A percentile compares a stretch with the other conserved stretches of the same genome.
Evolutionary conservation across 192 early-diverging fungal species (phyloP).

Genomic region (Mortierella hygrophila): DNA sequence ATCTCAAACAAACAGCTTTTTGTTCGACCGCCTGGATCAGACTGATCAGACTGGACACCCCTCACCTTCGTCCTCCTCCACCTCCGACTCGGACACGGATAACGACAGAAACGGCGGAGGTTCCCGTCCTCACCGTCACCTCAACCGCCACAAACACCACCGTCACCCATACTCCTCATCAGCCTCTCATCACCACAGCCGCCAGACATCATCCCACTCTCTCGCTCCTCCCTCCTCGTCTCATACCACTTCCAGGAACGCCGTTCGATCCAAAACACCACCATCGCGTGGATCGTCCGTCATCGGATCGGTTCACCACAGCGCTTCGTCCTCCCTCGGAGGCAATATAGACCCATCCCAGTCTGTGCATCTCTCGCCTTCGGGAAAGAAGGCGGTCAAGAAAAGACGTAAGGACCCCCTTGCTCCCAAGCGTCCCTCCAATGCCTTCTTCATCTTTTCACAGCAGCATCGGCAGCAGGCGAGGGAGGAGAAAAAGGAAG

Average conservation of each 20-base stretch:
- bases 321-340: slow-evolving; percentile 10
- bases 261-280: slow-evolving; percentile 28
- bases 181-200: not conserved
- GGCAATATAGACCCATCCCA: slow-evolving; percentile 7
- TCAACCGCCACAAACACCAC: slow-evolving; percentile 19
- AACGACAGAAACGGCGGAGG: slow-evolving; percentile 17
- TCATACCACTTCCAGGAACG: not conserved
- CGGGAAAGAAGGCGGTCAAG: slow-evolving; percentile 34
- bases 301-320: not conserved
- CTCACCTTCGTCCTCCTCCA: slow-evolving; percentile 21
- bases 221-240: slow-evolving; percentile 7
- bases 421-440: slow-evolving; percentile 56
- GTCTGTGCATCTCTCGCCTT: not conserved
- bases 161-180: slow-evolving; percentile 8
- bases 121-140: slow-evolving; percentile 14
- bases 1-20: slow-evolving; percentile 29
- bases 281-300: slow-evolving; percentile 39
- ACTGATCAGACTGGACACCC: slow-evolving; percentile 21
- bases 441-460: slow-evolving; percentile 57
- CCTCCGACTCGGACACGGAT: slow-evolving; percentile 32
- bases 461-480: slow-evolving; percentile 56
- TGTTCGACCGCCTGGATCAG: slow-evolving; percentile 53
- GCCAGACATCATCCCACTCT: not conserved
- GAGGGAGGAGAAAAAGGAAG: slow-evolving; percentile 53
- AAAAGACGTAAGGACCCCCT: slow-evolving; percentile 59